A percentile compares a stretch with the other conserved stretches of the same genome.
phyloP scores from a whole-genome alignment of 225 moss, liverwort and hornwort genomes.

The Polytrichum commune region DNA sequence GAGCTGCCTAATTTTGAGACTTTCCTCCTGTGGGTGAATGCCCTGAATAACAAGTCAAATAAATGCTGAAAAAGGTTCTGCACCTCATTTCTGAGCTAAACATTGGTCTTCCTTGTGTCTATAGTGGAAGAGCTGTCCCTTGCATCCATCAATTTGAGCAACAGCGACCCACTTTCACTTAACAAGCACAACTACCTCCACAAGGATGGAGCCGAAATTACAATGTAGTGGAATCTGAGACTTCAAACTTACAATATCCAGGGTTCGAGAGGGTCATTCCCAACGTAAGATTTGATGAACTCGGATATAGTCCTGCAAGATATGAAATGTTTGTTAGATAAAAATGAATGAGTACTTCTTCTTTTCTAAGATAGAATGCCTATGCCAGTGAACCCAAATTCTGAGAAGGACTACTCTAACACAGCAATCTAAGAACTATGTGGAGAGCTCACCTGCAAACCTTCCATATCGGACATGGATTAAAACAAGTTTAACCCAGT shows the following conservation, averaged over 20 bases:
- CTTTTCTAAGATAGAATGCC: background rate
- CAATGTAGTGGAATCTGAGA: background rate
- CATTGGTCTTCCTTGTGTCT: background rate
- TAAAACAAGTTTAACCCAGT: background rate
- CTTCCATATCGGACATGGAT: background rate
- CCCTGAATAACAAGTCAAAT: no score
- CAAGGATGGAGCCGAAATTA: background rate
- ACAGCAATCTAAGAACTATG: background rate
- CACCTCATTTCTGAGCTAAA: background rate
- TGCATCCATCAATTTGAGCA: background rate
- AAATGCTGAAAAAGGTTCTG: no score
- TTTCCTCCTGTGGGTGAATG: background rate
- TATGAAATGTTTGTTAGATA: background rate
- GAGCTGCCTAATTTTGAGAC: background rate
- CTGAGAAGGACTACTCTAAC: background rate
- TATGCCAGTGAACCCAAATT: background rate
- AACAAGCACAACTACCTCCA: background rate
- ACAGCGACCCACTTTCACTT: background rate
- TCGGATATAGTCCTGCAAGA: slow-evolving; percentile 42
- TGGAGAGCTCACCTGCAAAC: background rate
- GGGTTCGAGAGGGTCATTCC: slow-evolving; percentile 77
- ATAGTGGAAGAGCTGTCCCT: background rate
- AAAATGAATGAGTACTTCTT: background rate
- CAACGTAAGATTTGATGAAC: slow-evolving; percentile 42
- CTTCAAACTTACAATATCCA: slow-evolving; percentile 37